Base-by-base conservation (phyloP, 73 alveolate genomes). In the Paramecium octaurelia region DNA sequence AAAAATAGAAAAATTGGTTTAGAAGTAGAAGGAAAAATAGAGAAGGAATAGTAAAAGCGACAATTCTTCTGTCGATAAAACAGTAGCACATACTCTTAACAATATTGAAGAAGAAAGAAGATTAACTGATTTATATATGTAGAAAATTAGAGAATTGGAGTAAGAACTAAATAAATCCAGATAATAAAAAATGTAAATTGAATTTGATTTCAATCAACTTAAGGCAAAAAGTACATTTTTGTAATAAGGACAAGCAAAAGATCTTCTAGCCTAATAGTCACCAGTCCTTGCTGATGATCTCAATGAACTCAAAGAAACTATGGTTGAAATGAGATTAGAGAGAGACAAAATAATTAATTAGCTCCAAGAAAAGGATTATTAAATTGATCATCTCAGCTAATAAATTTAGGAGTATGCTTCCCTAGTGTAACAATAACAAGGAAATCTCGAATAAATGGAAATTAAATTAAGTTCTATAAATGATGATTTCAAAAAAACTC, bases 21-120 rank as follows among this genome's bases (percentile, higher is more conserved):
- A 23, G 21, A 80, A 80, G 31, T 23, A 43, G 24, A 80, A 80
- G 9, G 42, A 48, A 11, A 46, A 20, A 11, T 38, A 48, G 9
- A 64, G 84, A 12, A 27, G 84, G 12, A 34, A 64, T 9, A 64
- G 46, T 64, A 64, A 34, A 31, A 64, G 84, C 0, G 14, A 6
- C 29, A 64, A 64, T 31, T 31, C 50, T 64, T 64, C 46, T n/a
- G 34, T 54, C 5, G 69, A 54, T 18, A 54, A 54, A 54, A 54
- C 69, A n/a, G 14, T n/a, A 6, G 31, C 34, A 1, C 43, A 27
- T 2, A 80, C 7, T 44, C 8, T 42, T 14, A 80, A 24, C 14
- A 80, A 80, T 80, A 40, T 42, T 1, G 76, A 80, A 43, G 73
- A 43, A 23, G 91, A 80, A 43, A 80, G 91, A 80, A 80, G 46